Base-by-base conservation (phyloP, 176 grass and related monocot species). In the Ensete ventricosum region DNA sequence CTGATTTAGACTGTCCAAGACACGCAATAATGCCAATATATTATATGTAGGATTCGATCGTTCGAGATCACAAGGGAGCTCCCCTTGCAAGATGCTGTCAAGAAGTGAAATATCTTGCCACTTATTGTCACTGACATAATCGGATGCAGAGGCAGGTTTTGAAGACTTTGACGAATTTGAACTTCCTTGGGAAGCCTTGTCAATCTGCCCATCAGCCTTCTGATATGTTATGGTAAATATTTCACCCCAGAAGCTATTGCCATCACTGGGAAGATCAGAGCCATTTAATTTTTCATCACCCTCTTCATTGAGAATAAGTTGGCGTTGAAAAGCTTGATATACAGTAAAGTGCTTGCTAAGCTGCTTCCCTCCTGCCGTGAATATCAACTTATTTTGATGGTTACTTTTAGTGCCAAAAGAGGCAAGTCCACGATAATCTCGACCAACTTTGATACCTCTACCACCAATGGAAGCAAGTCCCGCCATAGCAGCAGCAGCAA, bases 181-280 rank as follows among this genome's bases (percentile, higher is more conserved):
- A 83, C 80, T 79, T 72, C 77, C 77, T 1, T 54, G 53, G 52
- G 89, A 80, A 26, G 79, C 64, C 79, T 79, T 91, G 49, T 85
- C 80, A 14, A 48, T 69, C 69, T 77, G 68, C 14, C 68, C 78
- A 84, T 89, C 92, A 87, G 87, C 87, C 76, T 96, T 96, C 76
- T 96, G 89, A 50, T 96, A 96, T 19, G 87, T 92, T 87, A 96
- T 85, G 20, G 92, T 92, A 70, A 92, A 96, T 69, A 96, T 71
- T 81, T 96, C 92, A 82, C 81, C 75, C 87, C 89, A 91, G 76
- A 96, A 87, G 71, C 78, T 73, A 67, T 73, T 92, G 57, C 86
- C 92, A 89, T 96, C 89, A 83, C 86, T 81, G 13, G 82, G 76
- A 55, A 89, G 50, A 80, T 90, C 89, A 53, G 84, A 80, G 64